These are phyloP conservation scores for Bryoglossum gracile DNA, from an alignment of 495 filamentous ascomycete genomes.

Conservation along the genomic window DNA sequence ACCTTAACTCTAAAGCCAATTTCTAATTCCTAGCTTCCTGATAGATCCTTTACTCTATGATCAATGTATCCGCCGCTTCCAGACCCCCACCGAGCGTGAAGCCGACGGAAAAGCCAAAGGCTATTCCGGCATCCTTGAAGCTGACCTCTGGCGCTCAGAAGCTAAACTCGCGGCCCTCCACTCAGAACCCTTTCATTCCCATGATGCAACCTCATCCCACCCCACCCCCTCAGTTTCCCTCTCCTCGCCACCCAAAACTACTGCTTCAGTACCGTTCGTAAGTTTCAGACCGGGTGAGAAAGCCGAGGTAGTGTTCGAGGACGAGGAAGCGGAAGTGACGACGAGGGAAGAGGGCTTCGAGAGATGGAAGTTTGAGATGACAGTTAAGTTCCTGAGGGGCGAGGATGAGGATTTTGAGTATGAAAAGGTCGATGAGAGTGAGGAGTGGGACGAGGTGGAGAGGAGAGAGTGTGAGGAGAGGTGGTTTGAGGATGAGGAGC, in stretches of 20 bases:
- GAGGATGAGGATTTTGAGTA: conserved; percentile 70
- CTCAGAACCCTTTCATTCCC: conserved; percentile 17
- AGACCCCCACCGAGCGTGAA: conserved; percentile 62
- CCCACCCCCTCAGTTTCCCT: conserved; percentile 4
- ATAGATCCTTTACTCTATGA: conserved; percentile 72
- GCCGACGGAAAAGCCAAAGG: conserved; percentile 62
- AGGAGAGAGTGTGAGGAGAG: conserved; percentile 50
- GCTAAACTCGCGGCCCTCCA: conserved; percentile 62
- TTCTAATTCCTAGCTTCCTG: too few relatives aligned
- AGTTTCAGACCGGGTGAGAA: conserved; percentile 13
- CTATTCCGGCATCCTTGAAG: conserved; percentile 61
- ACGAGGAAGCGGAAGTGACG: conserved; percentile 51
- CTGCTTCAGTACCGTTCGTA: conserved; percentile 12
- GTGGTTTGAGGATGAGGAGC: conserved; percentile 65
- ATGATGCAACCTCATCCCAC: background rate
- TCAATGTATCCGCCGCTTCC: conserved; percentile 66
- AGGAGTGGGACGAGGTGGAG: conserved; percentile 54
- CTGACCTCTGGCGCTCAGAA: conserved; percentile 62
- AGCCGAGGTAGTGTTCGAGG: conserved; percentile 34
- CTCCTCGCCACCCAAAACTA: conserved; percentile 28
- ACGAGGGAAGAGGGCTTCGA: conserved; percentile 60
- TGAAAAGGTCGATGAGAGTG: conserved; percentile 55
- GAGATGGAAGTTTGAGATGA: conserved; percentile 65
- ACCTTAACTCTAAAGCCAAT: too few relatives aligned
- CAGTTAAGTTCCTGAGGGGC: conserved; percentile 58